Base-by-base conservation (phyloP, 805 yeast species). In the Metschnikowia cerradonensis region DNA sequence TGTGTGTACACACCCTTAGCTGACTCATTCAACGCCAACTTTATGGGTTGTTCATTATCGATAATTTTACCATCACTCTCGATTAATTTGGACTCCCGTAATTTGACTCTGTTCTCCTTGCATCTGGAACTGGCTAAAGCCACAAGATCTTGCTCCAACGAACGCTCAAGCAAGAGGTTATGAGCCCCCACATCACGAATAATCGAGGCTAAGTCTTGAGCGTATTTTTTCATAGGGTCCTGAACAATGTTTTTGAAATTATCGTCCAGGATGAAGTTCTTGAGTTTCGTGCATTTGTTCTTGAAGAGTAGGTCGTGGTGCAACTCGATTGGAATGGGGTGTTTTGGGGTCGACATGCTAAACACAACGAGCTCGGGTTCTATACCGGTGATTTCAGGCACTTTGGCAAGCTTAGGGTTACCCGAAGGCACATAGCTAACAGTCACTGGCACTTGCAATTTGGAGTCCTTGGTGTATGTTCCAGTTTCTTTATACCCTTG, bases 231-330 rank as follows among this genome's bases (percentile, higher is more conserved):
- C 57, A 71, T 68, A 15, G 63, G 62, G 33, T 58, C 61, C 33
- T 70, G 62, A 5, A 70, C 69, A 17, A 66, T 50, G 41, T 59
- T 43, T 46, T 69, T 70, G 52, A 69, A 71, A 47, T 63, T 64
- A 48, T 72, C 76, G 2, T 55, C 34, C 52, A 55, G 56, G 19
- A 10, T 26, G 30, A 13, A 10, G 39, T 46, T 37, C 11, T 41
- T 38, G 14, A 46, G 32, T 33, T 44, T 44, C 20, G 47, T 34
- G 8, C 47, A 47, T 45, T 47, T 40, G 55, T 72, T 69, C 36
- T 63, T 64, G 55, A 69, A 72, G 3, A 67, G 44, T 65, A 68
- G 65, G 48, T 69, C 76, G 20, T 66, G 67, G 42, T 67, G 66
- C 39, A 72, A 49, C 11, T 67, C 72, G 3, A 69, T 56, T 0